Conservation (phyloP, 1,284 basidiomycete genomes). For the Trichosporon sp. region DNA sequence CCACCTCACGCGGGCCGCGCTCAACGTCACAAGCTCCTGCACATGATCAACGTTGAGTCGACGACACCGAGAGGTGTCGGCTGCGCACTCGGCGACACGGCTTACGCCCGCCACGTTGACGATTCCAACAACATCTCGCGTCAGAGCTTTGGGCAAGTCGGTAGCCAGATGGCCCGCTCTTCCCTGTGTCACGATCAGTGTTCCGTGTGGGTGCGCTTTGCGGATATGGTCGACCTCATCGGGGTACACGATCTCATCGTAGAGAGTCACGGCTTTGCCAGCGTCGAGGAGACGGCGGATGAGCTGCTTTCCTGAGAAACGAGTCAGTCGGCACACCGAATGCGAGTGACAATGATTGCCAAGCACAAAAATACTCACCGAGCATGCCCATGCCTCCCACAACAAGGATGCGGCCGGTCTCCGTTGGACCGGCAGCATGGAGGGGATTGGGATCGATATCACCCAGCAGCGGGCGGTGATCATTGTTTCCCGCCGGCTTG, state of each 20-base stretch:
- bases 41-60: slow-evolving; percentile 34
- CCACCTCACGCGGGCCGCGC: slow-evolving; percentile 25
- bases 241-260: slow-evolving; percentile 21
- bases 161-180: background rate
- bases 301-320: slow-evolving; percentile 26
- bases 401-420: background rate
- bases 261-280: slow-evolving; percentile 21
- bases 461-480: background rate
- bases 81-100: slow-evolving; percentile 30
- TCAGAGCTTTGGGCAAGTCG: background rate
- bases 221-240: slow-evolving; percentile 21
- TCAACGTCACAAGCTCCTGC: slow-evolving; percentile 20
- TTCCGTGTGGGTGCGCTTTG: slow-evolving; percentile 11
- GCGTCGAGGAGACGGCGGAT: slow-evolving; percentile 20
- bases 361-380: background rate
- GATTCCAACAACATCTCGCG: slow-evolving; percentile 27
- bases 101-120: slow-evolving; percentile 38
- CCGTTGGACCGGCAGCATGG: background rate
- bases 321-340: background rate
- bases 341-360: no score
- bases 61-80: slow-evolving; percentile 31
- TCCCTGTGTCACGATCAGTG: slow-evolving; percentile 8
- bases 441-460: background rate
- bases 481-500: background rate
- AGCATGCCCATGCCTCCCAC: slow-evolving; percentile 1